phyloP scores from a whole-genome alignment of 192 early-diverging fungal species.

The Chytriomyces hyalinus region DNA sequence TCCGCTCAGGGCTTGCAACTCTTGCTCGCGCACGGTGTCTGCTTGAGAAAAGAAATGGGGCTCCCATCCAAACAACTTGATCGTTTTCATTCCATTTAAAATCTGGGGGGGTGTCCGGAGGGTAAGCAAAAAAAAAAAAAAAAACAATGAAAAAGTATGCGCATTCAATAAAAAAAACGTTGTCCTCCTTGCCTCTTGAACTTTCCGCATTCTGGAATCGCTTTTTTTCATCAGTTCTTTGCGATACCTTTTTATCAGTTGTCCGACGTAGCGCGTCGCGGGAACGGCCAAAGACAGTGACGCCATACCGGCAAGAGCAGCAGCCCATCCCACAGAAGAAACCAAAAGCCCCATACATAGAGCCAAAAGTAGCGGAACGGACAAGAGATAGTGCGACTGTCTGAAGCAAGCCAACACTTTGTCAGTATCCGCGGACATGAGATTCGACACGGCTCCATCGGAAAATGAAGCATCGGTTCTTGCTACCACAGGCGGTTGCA shows the following conservation, averaged over 20 bases:
- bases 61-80: slow-evolving; percentile 55
- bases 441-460: slow-evolving; percentile 32
- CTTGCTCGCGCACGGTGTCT: slow-evolving; percentile 26
- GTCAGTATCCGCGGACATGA: slow-evolving; percentile 39
- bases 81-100: slow-evolving; percentile 49
- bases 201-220: slow-evolving; percentile 22
- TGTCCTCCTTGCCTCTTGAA: slow-evolving; percentile 23
- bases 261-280: slow-evolving; percentile 25
- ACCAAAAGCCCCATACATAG: slow-evolving; percentile 29
- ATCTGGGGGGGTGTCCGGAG: slow-evolving; percentile 43
- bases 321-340: slow-evolving; percentile 15
- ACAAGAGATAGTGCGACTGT: slow-evolving; percentile 36
- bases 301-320: slow-evolving; percentile 32
- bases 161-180: background rate
- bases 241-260: slow-evolving; percentile 22
- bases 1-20: slow-evolving; percentile 29
- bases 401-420: slow-evolving; percentile 38
- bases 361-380: slow-evolving; percentile 31
- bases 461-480: background rate
- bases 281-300: slow-evolving; percentile 32
- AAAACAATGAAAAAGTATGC: background rate
- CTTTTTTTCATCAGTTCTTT: slow-evolving; percentile 29
- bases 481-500: slow-evolving; percentile 3
- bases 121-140: background rate
- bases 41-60: slow-evolving; percentile 34